Base-by-base conservation (phyloP, 495 filamentous ascomycete genomes). In the Penicillium flavigenum region DNA sequence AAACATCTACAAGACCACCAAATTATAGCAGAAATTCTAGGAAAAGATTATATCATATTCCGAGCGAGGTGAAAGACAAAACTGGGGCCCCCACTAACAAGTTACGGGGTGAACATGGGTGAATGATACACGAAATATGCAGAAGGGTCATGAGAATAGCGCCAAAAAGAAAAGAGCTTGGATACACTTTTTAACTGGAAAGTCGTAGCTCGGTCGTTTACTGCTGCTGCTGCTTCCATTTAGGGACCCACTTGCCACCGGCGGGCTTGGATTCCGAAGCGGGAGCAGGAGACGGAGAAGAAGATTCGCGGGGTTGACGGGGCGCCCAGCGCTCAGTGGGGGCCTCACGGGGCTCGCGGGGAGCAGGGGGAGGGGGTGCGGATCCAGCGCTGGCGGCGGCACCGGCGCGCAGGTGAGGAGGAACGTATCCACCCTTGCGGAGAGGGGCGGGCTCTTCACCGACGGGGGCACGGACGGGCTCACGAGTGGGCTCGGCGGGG, bases 381-480 rank as follows among this genome's bases (percentile, higher is more conserved):
- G 70, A 68, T 46, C 64, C 59, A 63, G 69, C 71, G 47, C 54
- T 59, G 52, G 51, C 57, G 51, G 59, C 38, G 49, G 73, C 65
- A 47, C 70, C 73, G 50, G 64, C 61, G 56, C 79, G 80, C 49
- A 75, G 65, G 50, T 76, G 75, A 60, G 80, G 80, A n/a, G 75
- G 78, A 8, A 83, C 73, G 52, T 83, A 83, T 34, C 79, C 79
- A 56, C 74, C 69, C 50, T 63, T 72, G 46, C 74, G 75, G 24
- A 58, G 60, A 22, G 69, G 67, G 24, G 65, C 54, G n/a, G 65
- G 64, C 54, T 74, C 75, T 36, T 72, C 71, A 51, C 63, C 68
- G 45, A 64, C 59, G 32, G 68, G 17, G 69, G 47, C 68, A 67
- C 38, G 65, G 66, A 17, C n/a, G 34, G 57, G 66, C 11, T 63